phyloP scores from a whole-genome alignment of 352 stramenopile genomes.

The Labyrinthula sp. region DNA sequence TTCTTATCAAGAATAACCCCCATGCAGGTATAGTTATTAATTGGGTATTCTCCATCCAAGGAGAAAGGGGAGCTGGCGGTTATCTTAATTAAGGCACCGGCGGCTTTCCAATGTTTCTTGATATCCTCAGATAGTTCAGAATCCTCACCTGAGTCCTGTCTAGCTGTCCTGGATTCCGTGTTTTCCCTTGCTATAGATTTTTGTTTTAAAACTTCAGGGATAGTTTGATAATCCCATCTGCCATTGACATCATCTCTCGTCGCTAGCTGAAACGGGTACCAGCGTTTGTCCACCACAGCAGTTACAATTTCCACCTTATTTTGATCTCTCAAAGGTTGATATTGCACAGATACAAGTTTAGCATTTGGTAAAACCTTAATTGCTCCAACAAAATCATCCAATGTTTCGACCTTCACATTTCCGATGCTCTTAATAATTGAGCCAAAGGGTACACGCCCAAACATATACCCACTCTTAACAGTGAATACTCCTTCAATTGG shows the following conservation, averaged over 20 bases:
- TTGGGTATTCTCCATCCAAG: conserved; percentile 63
- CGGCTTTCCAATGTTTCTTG: conserved; percentile 3
- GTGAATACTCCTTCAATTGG: conserved; percentile 45
- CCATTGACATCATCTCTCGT: conserved; percentile 2
- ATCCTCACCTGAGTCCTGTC: not conserved
- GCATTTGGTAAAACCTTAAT: conserved; percentile 49
- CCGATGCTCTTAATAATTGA: conserved; percentile 59
- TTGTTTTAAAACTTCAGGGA: conserved; percentile 5
- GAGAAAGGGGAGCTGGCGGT: conserved; percentile 63
- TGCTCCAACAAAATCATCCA: conserved; percentile 57
- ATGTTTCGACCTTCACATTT: conserved; percentile 46
- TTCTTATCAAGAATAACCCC: conserved; percentile 56
- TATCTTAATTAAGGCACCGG: conserved; percentile 49
- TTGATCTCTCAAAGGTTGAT: conserved; percentile 58
- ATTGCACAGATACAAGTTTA: conserved; percentile 53
- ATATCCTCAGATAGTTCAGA: conserved; percentile 1
- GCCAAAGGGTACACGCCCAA: conserved; percentile 55
- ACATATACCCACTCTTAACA: conserved; percentile 60
- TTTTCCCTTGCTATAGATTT: not conserved
- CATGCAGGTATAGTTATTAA: conserved; percentile 58
- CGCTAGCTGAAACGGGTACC: conserved; percentile 41
- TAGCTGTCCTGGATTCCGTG: not conserved
- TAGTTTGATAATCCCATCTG: conserved; percentile 4
- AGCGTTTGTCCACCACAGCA: conserved; percentile 60
- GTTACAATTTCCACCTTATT: conserved; percentile 57